Conservation (phyloP, 257 asterid species). For the Eustoma russellianum region DNA sequence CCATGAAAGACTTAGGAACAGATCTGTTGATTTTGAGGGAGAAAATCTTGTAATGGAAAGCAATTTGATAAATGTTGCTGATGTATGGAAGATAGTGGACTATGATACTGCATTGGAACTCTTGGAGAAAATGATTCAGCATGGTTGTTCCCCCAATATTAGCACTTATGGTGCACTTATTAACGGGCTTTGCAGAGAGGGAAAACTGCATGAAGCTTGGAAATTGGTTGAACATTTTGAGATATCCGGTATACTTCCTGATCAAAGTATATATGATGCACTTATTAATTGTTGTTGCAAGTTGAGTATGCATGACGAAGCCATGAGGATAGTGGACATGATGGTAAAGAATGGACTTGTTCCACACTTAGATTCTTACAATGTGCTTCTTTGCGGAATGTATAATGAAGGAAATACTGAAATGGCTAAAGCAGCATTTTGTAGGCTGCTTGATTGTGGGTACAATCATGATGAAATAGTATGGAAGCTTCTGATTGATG, state of each 20-base stretch:
- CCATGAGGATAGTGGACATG: conserved; percentile 31
- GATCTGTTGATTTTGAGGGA: conserved; percentile 9
- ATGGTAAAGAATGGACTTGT: conserved; percentile 37
- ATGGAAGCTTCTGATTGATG: conserved; percentile 72
- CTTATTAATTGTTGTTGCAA: conserved; percentile 51
- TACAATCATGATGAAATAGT: conserved; percentile 67
- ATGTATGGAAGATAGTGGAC: conserved; percentile 63
- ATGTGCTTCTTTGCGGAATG: conserved; percentile 51
- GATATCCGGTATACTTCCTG: conserved; percentile 30
- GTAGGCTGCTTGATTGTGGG: conserved; percentile 42
- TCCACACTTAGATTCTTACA: conserved; percentile 46
- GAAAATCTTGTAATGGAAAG: conserved; percentile 7
- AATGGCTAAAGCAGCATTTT: conserved; percentile 40
- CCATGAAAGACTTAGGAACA: conserved; percentile 22
- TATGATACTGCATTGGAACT: conserved; percentile 42
- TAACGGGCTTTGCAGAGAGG: conserved; percentile 57
- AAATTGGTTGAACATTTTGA: conserved; percentile 48
- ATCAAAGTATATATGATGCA: conserved; percentile 37
- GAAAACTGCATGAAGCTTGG: conserved; percentile 44
- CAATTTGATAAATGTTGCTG: conserved; percentile 38
- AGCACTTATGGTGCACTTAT: conserved; percentile 39
- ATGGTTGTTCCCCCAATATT: conserved; percentile 37
- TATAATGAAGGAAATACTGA: conserved; percentile 40
- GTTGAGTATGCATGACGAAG: conserved; percentile 42
- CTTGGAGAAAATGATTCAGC: conserved; percentile 49